Conservation (phyloP, 768 basidiomycete genomes). For the Amanita exitialis region DNA sequence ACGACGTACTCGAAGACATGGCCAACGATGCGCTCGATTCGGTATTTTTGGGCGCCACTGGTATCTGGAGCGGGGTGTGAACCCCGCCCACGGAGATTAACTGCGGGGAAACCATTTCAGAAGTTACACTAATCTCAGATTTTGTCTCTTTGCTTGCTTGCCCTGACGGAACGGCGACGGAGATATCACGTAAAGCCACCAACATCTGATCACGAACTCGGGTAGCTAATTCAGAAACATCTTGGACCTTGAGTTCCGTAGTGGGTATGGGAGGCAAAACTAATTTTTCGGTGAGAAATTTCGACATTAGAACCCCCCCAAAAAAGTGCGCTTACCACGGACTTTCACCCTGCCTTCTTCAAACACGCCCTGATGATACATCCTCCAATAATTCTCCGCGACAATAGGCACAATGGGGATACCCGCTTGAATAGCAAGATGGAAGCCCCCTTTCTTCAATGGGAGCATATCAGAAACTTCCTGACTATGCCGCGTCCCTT, state of each 20-base stretch:
- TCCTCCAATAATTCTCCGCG: constrained; percentile 84
- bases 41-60: not conserved
- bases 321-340: constrained; percentile 46
- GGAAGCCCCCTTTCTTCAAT: constrained; percentile 98
- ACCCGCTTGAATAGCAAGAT: constrained; percentile 84
- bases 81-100: constrained; percentile 1
- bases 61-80: not conserved
- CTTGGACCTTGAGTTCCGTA: constrained; percentile 52
- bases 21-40: constrained; percentile 24
- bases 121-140: not conserved
- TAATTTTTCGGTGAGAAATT: constrained; percentile 19
- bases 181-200: constrained; percentile 66
- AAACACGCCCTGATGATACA: constrained; percentile 76
- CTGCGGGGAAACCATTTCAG: constrained; percentile 2
- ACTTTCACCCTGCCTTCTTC: constrained; percentile 70
- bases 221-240: constrained; percentile 56
- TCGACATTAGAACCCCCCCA: not conserved
- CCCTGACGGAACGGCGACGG: constrained; percentile 32
- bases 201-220: constrained; percentile 78
- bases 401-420: constrained; percentile 90
- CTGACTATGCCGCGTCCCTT: constrained; percentile 80
- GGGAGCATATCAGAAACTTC: constrained; percentile 62
- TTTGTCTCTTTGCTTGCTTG: constrained; percentile 8
- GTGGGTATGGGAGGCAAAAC: constrained; percentile 90
- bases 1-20: constrained; percentile 21